Percentiles rank a stretch among this genome's conserved stretches.
phyloP scores from a whole-genome alignment of 192 early-diverging fungal species.

The Geosiphon pyriformis region DNA sequence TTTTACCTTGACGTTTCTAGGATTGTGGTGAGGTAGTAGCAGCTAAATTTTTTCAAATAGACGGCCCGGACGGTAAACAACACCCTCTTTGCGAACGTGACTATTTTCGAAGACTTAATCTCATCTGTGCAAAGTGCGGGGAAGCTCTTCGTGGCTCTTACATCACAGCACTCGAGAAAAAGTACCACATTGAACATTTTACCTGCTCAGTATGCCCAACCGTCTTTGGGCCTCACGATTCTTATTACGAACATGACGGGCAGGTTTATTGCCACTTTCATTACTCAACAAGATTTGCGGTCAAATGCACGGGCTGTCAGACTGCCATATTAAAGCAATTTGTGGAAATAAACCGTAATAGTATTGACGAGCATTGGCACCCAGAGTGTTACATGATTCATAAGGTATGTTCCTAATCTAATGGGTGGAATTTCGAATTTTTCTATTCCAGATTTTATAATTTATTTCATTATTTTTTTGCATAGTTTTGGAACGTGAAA shows the following conservation, averaged over 20 bases:
- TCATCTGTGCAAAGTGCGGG: slow-evolving; percentile 83
- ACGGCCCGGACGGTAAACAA: slow-evolving; percentile 47
- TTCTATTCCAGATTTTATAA: neutral
- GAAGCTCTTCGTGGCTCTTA: slow-evolving; percentile 84
- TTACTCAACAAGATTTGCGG: slow-evolving; percentile 85
- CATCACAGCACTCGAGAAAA: slow-evolving; percentile 86
- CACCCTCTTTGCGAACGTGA: slow-evolving; percentile 80
- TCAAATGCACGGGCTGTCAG: slow-evolving; percentile 93
- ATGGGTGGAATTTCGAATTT: slow-evolving; percentile 3
- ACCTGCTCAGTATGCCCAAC: slow-evolving; percentile 88
- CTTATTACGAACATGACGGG: slow-evolving; percentile 92
- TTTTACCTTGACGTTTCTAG: slow-evolving; percentile 32
- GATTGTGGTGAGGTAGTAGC: slow-evolving; percentile 76
- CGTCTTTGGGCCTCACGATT: slow-evolving; percentile 91
- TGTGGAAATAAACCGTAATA: slow-evolving; percentile 84
- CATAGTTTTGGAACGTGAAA: slow-evolving; percentile 62
- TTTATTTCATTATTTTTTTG: neutral
- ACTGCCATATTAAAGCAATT: slow-evolving; percentile 94
- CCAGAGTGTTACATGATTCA: slow-evolving; percentile 99
- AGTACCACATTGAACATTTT: slow-evolving; percentile 98
- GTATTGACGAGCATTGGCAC: slow-evolving; percentile 88
- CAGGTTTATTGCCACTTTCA: slow-evolving; percentile 93
- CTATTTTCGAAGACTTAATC: slow-evolving; percentile 79
- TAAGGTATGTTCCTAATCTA: slow-evolving; percentile 57
- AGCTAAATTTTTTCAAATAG: slow-evolving; percentile 80